A percentile compares a stretch with the other conserved stretches of the same genome.
Conservation (phyloP, 176 grass and related monocot genomes). For the barley (Hordeum vulgare) region MorexV3_pseudomolecules_assembly NC_058522.1:505443773-505444272, state of each 20-base stretch:
- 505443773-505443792: background rate
- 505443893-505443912: too few relatives aligned
- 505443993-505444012: background rate
- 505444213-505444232: background rate
- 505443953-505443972: background rate
- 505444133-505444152: too few relatives aligned
- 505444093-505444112: background rate
- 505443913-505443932: too few relatives aligned
- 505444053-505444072: too few relatives aligned
- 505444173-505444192: background rate
- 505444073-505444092: too few relatives aligned
- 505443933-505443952: too few relatives aligned
- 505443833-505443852: background rate
- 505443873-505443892: too few relatives aligned
- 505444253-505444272: background rate
- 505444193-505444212: background rate
- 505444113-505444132: background rate
- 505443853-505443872: too few relatives aligned
- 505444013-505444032: too few relatives aligned
- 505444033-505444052: too few relatives aligned
- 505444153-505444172: background rate
- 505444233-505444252: background rate
- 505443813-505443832: too few relatives aligned
- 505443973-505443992: background rate
- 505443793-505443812: background rate